Evolutionary conservation across 352 stramenopile species (phyloP), one percentile per base, ranked within the genome.

Genomic region (Pythium aquatile): DNA sequence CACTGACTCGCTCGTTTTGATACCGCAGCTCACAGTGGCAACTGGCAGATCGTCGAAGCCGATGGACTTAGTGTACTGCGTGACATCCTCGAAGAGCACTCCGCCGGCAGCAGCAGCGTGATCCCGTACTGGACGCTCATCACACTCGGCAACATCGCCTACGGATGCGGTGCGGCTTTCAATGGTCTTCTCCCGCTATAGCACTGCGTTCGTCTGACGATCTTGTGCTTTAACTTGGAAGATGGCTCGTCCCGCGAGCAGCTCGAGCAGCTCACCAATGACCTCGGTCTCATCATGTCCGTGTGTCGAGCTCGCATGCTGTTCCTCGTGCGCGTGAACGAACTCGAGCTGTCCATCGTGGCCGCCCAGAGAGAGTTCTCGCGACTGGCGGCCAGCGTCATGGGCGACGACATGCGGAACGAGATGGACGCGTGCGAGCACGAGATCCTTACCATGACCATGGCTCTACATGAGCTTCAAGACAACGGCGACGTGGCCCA

Each of bases 381-480:
- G n/a, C 64, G 63, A 11, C 56, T 90, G 29, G 65, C 78, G 14
- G 70, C 73, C 6, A 79, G 73, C n/a, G 68, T 82, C 44, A 81
- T 90, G 24, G 75, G 78, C 49, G 78, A 92, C 65, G 76, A 84
- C 61, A 87, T 84, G 62, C 83, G 79, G 40, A 92, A 92, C 61
- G 81, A 83, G 8, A 56, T 92, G 57, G 83, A 90, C 47, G 74
- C 74, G 9, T 74, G 67, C 32, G 73, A 78, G 20, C 69, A 85
- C 29, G 65, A 78, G 14, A 69, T 85, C 5, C 26, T 57, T n/a
- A 84, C 73, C 26, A 52, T 92, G n/a, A 54, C 62, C 11, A 48
- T 17, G 0, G 63, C 82, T 10, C 70, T 83, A 26, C 52, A 63
- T 2, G 77, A 85, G 4, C 76, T 81, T 52, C 55, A 65, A 30